Base-by-base conservation (phyloP, 2,329 filamentous ascomycete species). In the Calcarisporium arbuscula region DNA sequence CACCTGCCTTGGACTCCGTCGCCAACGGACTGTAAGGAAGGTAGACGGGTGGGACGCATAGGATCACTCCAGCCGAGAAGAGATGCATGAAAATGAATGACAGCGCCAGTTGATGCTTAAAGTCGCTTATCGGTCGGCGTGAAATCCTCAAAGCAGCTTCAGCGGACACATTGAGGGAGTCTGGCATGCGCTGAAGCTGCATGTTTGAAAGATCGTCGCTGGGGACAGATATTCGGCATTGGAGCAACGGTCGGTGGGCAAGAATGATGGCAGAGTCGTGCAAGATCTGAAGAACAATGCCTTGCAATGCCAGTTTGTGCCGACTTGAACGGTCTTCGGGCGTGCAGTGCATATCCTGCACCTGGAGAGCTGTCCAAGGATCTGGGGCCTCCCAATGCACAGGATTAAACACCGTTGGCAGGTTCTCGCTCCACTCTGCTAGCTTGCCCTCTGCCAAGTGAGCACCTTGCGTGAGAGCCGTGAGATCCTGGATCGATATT, bases 61-160 rank as follows among this genome's bases (percentile, higher is more conserved):
- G 44, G 19, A 56, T 46, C 19, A 46, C 44, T 16, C 44, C 42
- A n/a, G 41, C 44, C 9, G 41, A 41, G 42, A 46, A 44, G 29
- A 44, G 40, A 23, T 46, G 41, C 19, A 44, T 37, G 22, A 46
- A 36, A 8, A 42, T 28, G 28, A 44, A 44, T 10, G 42, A 38
- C 29, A 46, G 30, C 31, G 37, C 36, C 17, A 42, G 49, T 19
- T 56, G 47, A 15, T 46, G 38, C 30, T 49, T 42, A 32, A 56
- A 52, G 17, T 44, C 37, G 29, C 40, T 39, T 9, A 54, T 45
- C 1, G 50, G 49, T 5, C 48, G 40, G 10, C 43, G 44, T 12
- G 52, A 56, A 32, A 54, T 54, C 10, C 51, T 48, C 12, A 56
- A 40, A 8, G 52, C 53, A 11, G 52, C 50, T 20, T 43, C 42